phyloP scores from a whole-genome alignment of 2,329 filamentous ascomycete species.

The Pestalotiopsis sp. region DNA sequence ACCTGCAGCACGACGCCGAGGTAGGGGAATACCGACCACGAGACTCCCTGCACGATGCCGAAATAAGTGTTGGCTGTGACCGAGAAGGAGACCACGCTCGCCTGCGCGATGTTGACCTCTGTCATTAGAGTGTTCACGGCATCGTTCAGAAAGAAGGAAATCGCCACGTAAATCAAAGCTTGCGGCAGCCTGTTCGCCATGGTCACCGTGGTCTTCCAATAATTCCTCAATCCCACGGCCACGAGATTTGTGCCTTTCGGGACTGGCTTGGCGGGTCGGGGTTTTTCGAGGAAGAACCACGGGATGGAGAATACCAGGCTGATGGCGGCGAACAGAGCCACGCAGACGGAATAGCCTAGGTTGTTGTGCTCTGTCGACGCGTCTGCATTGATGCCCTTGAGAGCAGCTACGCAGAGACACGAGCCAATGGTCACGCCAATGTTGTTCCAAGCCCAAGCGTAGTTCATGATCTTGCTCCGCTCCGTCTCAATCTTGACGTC shows the following conservation, averaged over 20 bases:
- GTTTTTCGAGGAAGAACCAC: conserved; percentile 9
- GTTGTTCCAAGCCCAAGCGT: conserved; percentile 1
- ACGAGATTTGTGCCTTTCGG: background rate
- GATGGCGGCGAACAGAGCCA: background rate
- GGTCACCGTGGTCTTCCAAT: background rate
- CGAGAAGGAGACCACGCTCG: conserved; percentile 3
- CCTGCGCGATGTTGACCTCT: background rate
- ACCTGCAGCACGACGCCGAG: background rate
- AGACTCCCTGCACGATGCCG: conserved; percentile 2
- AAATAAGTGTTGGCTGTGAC: conserved; percentile 5
- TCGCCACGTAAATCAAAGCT: conserved; percentile 1
- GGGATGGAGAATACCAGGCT: conserved; percentile 3
- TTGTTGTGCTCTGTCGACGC: conserved; percentile 7
- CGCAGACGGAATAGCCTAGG: background rate
- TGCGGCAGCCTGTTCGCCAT: background rate
- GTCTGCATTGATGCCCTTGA: background rate
- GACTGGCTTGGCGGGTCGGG: background rate
- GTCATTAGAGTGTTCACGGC: background rate
- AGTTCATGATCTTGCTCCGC: conserved; percentile 3
- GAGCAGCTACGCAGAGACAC: background rate
- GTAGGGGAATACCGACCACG: background rate
- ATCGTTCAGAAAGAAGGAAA: conserved; percentile 5
- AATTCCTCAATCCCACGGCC: background rate
- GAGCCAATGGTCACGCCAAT: background rate
- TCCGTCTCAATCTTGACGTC: background rate